Percentiles rank a stretch among this genome's conserved stretches.
Conservation (phyloP, 257 asterid genomes). For the Echites panduratus region DNA sequence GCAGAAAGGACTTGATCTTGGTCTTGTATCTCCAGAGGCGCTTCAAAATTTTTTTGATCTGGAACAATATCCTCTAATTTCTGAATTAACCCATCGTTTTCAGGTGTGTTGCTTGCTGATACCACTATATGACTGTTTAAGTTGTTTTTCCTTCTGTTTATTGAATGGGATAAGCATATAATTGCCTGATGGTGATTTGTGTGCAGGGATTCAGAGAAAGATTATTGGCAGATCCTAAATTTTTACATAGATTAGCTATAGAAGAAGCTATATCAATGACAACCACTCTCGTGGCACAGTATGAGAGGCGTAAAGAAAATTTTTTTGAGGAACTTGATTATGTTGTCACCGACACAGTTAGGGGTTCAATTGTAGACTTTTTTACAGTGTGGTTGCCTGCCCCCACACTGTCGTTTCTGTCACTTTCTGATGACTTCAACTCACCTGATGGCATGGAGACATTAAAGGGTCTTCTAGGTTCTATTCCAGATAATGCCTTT, state of each 20-base stretch:
- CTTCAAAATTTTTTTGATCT: conserved; percentile 87
- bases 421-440: conserved; percentile 36
- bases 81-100: conserved; percentile 63
- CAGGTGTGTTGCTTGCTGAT: conserved; percentile 40
- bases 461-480: conserved; percentile 75
- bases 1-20: conserved; percentile 92
- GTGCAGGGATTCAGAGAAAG: conserved; percentile 94
- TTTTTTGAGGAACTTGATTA: conserved; percentile 88
- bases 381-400: conserved; percentile 99
- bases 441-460: conserved; percentile 58
- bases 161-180: conserved; percentile 3
- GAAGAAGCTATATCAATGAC: conserved; percentile 94
- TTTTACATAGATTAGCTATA: conserved; percentile 79
- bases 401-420: conserved; percentile 77
- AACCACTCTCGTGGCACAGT: conserved; percentile 85
- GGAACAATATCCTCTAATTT: conserved; percentile 73
- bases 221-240: conserved; percentile 90
- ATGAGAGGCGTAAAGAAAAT: conserved; percentile 76
- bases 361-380: conserved; percentile 88
- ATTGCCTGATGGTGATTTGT: conserved; percentile 14
- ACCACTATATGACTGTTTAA: background rate
- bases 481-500: conserved; percentile 95
- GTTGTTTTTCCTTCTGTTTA: conserved; percentile 3
- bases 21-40: conserved; percentile 90
- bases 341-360: conserved; percentile 66